Conservation (phyloP, 1,284 basidiomycete genomes). For the Malassezia japonica region DNA sequence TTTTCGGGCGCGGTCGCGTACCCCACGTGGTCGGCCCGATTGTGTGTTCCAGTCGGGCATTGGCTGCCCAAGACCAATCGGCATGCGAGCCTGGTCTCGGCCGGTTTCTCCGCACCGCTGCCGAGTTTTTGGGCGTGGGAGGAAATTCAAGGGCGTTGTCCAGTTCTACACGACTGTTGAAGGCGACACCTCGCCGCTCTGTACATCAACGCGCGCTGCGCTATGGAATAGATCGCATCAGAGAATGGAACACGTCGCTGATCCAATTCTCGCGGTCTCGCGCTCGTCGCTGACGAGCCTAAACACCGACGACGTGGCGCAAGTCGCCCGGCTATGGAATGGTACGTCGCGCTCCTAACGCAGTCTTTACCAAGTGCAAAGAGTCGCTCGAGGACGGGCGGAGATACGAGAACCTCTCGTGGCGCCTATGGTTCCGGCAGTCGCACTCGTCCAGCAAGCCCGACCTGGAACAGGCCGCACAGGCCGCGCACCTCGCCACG, state of each 20-base stretch:
- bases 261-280: neutral
- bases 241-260: neutral
- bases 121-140: too few relatives aligned
- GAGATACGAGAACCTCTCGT: constrained; percentile 72
- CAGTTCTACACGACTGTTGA: too few relatives aligned
- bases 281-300: neutral
- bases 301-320: constrained; percentile 1
- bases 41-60: too few relatives aligned
- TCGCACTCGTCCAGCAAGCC: too few relatives aligned
- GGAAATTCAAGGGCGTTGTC: too few relatives aligned
- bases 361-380: constrained; percentile 76
- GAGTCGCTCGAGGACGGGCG: constrained; percentile 64
- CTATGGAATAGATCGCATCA: neutral
- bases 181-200: too few relatives aligned
- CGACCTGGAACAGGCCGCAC: neutral
- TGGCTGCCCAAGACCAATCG: too few relatives aligned
- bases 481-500: neutral
- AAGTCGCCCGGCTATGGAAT: constrained; percentile 10
- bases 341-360: constrained; percentile 4
- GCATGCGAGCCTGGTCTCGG: too few relatives aligned
- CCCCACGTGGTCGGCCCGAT: too few relatives aligned
- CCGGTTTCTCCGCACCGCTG: too few relatives aligned
- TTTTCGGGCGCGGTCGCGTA: too few relatives aligned
- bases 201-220: too few relatives aligned
- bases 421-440: constrained; percentile 71